phyloP scores from a whole-genome alignment of 2,329 filamentous ascomycete species.

The Juglanconis oblonga region DNA sequence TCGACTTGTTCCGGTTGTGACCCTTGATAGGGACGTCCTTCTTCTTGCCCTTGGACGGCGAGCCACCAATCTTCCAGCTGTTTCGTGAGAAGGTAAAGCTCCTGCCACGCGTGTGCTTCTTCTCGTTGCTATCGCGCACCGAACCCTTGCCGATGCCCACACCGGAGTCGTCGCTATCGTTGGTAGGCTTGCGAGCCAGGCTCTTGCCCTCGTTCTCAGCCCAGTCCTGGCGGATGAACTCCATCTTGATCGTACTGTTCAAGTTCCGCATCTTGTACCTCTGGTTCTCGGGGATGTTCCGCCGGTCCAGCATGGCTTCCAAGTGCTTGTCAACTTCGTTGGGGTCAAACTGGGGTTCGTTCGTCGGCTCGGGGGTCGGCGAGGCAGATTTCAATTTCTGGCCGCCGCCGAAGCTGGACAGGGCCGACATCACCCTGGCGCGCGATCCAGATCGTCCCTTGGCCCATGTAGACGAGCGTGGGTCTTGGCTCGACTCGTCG shows the following conservation, averaged over 20 bases:
- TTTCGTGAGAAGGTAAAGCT: conserved; percentile 75
- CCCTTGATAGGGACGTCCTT: conserved; percentile 60
- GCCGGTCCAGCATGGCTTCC: conserved; percentile 70
- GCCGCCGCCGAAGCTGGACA: conserved; percentile 31
- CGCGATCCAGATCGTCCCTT: conserved; percentile 39
- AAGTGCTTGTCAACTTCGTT: conserved; percentile 56
- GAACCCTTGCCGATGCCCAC: conserved; percentile 26
- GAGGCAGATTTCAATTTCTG: conserved; percentile 34
- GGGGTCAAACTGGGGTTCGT: conserved; percentile 53
- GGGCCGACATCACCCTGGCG: conserved; percentile 37
- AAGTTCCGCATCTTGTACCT: conserved; percentile 91
- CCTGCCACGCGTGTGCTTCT: conserved; percentile 63
- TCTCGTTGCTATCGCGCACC: conserved; percentile 41
- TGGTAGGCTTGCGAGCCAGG: conserved; percentile 41
- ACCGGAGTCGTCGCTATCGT: conserved; percentile 37
- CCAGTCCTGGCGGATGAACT: conserved; percentile 90
- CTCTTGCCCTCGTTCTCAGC: conserved; percentile 59
- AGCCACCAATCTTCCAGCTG: conserved; percentile 58
- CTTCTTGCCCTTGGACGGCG: conserved; percentile 73
- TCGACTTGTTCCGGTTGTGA: conserved; percentile 69
- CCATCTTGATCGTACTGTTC: conserved; percentile 86
- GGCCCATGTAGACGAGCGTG: conserved; percentile 23
- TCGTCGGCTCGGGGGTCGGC: conserved; percentile 27
- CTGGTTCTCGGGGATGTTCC: conserved; percentile 92
- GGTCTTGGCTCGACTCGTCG: conserved; percentile 9